phyloP scores from a whole-genome alignment of 768 basidiomycete genomes.

The Gloeopeniophorella convolvens region DNA sequence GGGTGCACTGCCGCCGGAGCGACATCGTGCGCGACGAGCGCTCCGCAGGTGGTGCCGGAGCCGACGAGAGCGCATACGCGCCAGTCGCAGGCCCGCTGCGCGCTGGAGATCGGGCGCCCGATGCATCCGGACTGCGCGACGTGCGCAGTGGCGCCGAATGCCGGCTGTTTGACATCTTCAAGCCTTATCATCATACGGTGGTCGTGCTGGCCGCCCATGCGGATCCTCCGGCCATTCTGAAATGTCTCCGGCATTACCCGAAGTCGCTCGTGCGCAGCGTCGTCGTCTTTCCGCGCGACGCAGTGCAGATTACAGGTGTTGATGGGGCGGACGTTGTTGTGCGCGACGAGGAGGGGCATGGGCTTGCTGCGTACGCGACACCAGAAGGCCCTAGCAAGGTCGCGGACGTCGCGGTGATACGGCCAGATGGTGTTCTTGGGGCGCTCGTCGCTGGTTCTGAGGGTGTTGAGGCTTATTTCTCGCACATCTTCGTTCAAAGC shows the following conservation, averaged over 20 bases:
- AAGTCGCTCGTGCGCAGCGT: no score
- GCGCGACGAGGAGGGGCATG: constrained; percentile 15
- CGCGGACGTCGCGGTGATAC: background rate
- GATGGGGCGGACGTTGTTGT: no score
- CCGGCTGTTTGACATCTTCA: constrained; percentile 15
- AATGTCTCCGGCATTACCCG: no score
- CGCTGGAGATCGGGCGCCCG: constrained; percentile 20
- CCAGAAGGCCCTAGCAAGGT: background rate
- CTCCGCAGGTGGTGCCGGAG: background rate
- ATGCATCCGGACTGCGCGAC: constrained; percentile 10
- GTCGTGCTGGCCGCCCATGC: no score
- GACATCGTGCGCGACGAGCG: constrained; percentile 18
- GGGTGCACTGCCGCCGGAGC: constrained; percentile 19
- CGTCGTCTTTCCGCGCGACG: no score
- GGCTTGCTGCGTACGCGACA: background rate
- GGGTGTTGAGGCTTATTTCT: constrained; percentile 6
- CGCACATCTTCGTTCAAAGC: no score
- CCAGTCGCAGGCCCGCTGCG: background rate
- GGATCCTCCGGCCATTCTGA: no score
- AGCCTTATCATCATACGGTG: constrained; percentile 15
- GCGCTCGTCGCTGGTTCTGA: background rate
- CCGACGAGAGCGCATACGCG: background rate
- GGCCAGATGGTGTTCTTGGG: constrained; percentile 15
- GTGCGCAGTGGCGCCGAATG: background rate
- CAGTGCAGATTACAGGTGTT: no score